Conservation (phyloP, 768 basidiomycete genomes). For the Tricholoma sp. region DNA sequence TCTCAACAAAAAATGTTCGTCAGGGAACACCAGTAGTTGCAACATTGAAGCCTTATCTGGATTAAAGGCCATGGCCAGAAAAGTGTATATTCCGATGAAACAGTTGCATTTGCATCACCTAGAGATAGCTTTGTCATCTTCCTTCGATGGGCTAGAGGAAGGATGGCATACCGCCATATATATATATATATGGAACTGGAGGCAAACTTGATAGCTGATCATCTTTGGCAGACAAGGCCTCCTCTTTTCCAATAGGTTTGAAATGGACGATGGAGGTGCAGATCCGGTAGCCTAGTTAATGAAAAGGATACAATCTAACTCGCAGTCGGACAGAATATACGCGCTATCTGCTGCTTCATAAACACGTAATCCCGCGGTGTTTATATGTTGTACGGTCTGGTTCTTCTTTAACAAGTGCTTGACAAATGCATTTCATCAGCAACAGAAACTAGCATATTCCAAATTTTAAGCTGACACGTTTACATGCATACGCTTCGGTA, state of each 20-base stretch:
- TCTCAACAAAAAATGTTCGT: conserved; percentile 8
- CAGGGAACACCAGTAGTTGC: background rate
- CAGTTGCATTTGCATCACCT: conserved; percentile 24
- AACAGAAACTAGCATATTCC: too few species aligned
- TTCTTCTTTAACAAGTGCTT: too few species aligned
- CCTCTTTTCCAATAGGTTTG: conserved; percentile 34
- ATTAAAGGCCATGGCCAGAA: conserved; percentile 42
- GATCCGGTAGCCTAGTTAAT: conserved; percentile 32
- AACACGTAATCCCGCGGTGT: too few species aligned
- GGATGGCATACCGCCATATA: conserved; percentile 31
- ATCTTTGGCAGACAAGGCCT: conserved; percentile 26
- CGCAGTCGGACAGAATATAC: conserved; percentile 2
- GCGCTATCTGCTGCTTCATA: conserved; percentile 43
- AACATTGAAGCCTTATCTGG: conserved; percentile 20
- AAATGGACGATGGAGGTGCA: conserved; percentile 40
- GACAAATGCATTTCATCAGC: too few species aligned
- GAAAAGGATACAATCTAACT: background rate
- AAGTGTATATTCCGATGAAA: conserved; percentile 40
- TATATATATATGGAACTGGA: conserved; percentile 44
- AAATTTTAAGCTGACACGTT: too few species aligned
- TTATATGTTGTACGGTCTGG: too few species aligned
- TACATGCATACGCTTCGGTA: too few species aligned
- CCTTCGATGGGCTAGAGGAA: background rate
- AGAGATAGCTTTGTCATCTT: too few species aligned
- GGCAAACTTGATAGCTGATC: conserved; percentile 31